Evolutionary conservation across 2,329 filamentous ascomycete species (phyloP).

Genomic region (Fulvia fulva): DNA sequence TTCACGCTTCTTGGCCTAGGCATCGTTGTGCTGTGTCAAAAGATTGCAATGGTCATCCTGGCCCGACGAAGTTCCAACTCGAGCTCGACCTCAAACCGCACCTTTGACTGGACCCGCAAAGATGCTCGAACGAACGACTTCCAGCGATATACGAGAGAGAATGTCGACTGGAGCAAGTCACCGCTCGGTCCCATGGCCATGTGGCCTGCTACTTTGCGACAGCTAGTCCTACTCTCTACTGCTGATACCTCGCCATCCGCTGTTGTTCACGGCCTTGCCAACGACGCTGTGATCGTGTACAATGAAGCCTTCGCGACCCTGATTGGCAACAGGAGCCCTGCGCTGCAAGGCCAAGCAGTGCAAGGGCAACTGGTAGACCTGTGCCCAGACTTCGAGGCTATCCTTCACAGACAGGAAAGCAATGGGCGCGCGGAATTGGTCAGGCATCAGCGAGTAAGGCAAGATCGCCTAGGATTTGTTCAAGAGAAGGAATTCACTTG

Average conservation of each 20-base stretch:
- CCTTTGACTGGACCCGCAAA: slow-evolving; percentile 18
- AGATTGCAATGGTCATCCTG: slow-evolving; percentile 8
- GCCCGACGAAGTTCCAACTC: slow-evolving; percentile 11
- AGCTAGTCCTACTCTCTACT: slow-evolving; percentile 13
- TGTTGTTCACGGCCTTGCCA: slow-evolving; percentile 11
- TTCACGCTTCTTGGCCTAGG: background rate
- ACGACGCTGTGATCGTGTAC: slow-evolving; percentile 17
- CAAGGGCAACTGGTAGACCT: slow-evolving; percentile 8
- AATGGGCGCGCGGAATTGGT: slow-evolving; percentile 11
- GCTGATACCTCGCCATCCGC: slow-evolving; percentile 16
- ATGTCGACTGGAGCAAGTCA: slow-evolving; percentile 19
- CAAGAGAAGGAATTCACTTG: slow-evolving; percentile 18
- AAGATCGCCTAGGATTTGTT: slow-evolving; percentile 20
- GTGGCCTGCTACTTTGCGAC: slow-evolving; percentile 16
- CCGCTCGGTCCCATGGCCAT: slow-evolving; percentile 15
- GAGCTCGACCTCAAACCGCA: slow-evolving; percentile 9
- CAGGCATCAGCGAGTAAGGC: slow-evolving; percentile 14
- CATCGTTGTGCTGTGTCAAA: background rate
- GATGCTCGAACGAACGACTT: slow-evolving; percentile 11
- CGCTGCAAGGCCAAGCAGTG: slow-evolving; percentile 15
- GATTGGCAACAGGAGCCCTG: slow-evolving; percentile 16
- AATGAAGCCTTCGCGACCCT: slow-evolving; percentile 21
- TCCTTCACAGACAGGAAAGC: slow-evolving; percentile 8
- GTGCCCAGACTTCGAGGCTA: slow-evolving; percentile 12
- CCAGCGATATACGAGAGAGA: slow-evolving; percentile 13